phyloP scores from a whole-genome alignment of 1,284 basidiomycete species.

The Ganoderma meredithae region DNA sequence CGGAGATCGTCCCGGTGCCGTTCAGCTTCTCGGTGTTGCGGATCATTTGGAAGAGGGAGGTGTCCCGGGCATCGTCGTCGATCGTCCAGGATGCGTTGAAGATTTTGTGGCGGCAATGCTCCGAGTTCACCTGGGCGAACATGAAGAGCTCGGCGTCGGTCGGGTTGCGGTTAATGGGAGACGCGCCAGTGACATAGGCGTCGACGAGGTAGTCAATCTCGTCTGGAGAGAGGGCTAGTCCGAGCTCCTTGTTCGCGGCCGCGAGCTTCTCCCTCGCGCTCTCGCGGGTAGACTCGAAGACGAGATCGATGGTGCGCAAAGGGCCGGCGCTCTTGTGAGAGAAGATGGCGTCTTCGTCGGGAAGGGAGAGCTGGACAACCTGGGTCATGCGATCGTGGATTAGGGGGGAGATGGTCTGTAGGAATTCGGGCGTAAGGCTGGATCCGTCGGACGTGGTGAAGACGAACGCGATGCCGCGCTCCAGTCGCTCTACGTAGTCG shows the following conservation, averaged over 20 bases:
- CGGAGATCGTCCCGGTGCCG: constrained; percentile 86
- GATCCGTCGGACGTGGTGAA: constrained; percentile 58
- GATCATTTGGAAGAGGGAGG: constrained; percentile 97
- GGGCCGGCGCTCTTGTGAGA: constrained; percentile 71
- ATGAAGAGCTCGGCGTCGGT: constrained; percentile 99
- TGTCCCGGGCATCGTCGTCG: constrained; percentile 72
- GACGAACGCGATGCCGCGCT: constrained; percentile 83
- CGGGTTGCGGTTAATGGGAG: constrained; percentile 78
- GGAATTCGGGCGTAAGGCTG: constrained; percentile 49
- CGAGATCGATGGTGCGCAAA: constrained; percentile 76
- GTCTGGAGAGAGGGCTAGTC: constrained; percentile 89
- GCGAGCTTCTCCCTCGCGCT: constrained; percentile 67
- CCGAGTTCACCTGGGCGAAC: constrained; percentile 99
- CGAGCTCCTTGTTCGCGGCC: constrained; percentile 85
- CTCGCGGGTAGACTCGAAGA: constrained; percentile 38
- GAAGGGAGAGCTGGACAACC: constrained; percentile 64
- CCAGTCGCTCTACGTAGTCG: constrained; percentile 77
- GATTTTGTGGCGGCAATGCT: constrained; percentile 99
- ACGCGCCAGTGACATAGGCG: constrained; percentile 79
- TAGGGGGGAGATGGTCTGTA: constrained; percentile 66
- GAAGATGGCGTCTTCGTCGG: constrained; percentile 74
- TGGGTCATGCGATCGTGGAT: constrained; percentile 99
- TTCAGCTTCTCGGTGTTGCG: constrained; percentile 91
- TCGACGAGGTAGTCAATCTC: constrained; percentile 95
- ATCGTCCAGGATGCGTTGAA: constrained; percentile 99